phyloP scores from a whole-genome alignment of 1,284 basidiomycete species.

The Vanrija sp. region DNA sequence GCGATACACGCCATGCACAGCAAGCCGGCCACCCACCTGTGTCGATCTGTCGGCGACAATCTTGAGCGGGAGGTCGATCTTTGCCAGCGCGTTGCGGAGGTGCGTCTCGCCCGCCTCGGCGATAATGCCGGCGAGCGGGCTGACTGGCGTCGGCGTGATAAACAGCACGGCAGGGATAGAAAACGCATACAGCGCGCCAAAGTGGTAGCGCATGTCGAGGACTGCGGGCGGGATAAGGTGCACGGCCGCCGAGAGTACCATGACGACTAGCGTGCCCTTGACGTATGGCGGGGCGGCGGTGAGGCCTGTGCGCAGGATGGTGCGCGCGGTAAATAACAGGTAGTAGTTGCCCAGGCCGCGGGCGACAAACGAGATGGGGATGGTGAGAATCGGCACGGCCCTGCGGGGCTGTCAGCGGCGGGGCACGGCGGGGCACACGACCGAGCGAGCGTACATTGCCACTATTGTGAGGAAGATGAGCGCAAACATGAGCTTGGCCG shows the following conservation, averaged over 20 bases:
- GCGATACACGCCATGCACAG: conserved; percentile 11
- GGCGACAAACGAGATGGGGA: conserved; percentile 26
- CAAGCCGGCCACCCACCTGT: conserved; percentile 1
- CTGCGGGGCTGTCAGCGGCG: conserved; percentile 9
- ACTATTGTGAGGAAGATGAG: conserved; percentile 23
- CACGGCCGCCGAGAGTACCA: conserved; percentile 22
- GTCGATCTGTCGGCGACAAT: too few species aligned
- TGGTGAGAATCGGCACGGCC: conserved; percentile 28
- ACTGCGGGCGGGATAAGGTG: conserved; percentile 29
- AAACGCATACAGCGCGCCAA: conserved; percentile 37
- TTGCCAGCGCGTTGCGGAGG: conserved; percentile 12
- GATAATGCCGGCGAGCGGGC: conserved; percentile 26
- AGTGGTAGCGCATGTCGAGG: conserved; percentile 31
- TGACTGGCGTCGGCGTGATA: conserved; percentile 22
- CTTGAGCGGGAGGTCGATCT: background rate
- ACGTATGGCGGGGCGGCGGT: conserved; percentile 13
- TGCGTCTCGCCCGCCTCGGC: conserved; percentile 27
- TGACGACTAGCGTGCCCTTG: conserved; percentile 24
- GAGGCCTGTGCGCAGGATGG: background rate
- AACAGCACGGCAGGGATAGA: conserved; percentile 22
- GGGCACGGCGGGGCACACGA: background rate
- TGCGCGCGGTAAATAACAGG: conserved; percentile 24
- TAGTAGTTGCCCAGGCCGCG: conserved; percentile 24
- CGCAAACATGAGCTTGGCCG: conserved; percentile 28
- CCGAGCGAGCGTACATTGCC: conserved; percentile 25